These are phyloP conservation scores for Thelonectria blattea DNA, from an alignment of 2,329 filamentous ascomycete species.

Conservation along the genomic window DNA sequence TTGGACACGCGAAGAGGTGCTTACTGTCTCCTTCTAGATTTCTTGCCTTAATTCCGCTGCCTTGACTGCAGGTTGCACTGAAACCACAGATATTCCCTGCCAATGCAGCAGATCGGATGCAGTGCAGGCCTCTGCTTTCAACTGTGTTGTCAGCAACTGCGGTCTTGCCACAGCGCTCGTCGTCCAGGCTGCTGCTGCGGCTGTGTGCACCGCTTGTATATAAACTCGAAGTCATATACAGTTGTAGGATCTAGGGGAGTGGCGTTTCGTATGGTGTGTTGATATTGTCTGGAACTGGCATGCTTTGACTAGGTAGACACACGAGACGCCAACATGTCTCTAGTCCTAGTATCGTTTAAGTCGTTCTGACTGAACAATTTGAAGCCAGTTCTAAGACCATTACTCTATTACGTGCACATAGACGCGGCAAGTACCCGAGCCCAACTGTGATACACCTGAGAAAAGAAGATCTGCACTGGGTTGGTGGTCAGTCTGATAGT, in stretches of 20 bases:
- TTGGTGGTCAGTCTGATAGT: too few species aligned
- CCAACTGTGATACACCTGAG: too few species aligned
- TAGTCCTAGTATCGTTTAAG: too few species aligned
- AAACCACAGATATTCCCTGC: slow-evolving; percentile 20
- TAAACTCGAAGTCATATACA: not conserved
- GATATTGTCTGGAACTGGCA: not conserved
- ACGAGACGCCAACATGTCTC: too few species aligned
- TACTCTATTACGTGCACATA: too few species aligned
- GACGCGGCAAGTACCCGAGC: too few species aligned
- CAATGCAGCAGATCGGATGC: slow-evolving; percentile 26
- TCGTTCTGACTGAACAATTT: too few species aligned
- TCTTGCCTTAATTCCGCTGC: slow-evolving; percentile 29
- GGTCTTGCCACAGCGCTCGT: slow-evolving; percentile 19
- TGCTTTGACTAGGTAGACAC: too few species aligned
- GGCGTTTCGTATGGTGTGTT: not conserved
- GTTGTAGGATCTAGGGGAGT: not conserved
- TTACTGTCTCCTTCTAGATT: slow-evolving; percentile 9
- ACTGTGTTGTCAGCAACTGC: slow-evolving; percentile 27
- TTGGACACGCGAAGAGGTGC: not conserved
- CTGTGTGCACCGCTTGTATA: slow-evolving; percentile 30
- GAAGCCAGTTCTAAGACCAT: too few species aligned
- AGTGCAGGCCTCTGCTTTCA: slow-evolving; percentile 26
- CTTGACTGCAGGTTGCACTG: slow-evolving; percentile 21
- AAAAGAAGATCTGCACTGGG: too few species aligned
- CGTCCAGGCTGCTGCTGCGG: slow-evolving; percentile 26